Evolutionary conservation across 148 eudicot genomes (phyloP), one percentile per base, ranked within the genome.

Genomic region (Limonium bicolor): DNA sequence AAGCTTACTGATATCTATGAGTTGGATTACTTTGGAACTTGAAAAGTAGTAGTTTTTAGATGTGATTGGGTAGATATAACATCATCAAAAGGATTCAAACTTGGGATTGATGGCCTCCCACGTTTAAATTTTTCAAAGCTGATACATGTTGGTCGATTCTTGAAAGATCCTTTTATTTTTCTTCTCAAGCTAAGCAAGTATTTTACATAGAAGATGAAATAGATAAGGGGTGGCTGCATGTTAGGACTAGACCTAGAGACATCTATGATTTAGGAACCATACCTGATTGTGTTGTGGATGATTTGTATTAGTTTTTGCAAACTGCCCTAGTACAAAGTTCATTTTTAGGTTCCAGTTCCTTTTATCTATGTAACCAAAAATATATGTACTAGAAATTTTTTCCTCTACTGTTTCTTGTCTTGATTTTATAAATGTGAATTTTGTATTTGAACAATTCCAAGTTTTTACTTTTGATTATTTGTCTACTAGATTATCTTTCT

Each of bases 121-220:
- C 16, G 20, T 26, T 51, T 44, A 2, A 51, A 58, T 33, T 58
- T 50, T 14, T 21, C 48, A 0, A 40, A 58, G 13, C n/a, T 52
- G 31, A 46, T 62, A 46, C 62, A 50, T 31, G 44, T 48, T 4
- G 53, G 53, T 9, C 36, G 51, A 17, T 18, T 26, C 5, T 28
- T 56, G 21, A n/a, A 27, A 14, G 53, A 63, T 13, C 67, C 51
- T 2, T 62, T 62, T 50, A 16, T 55, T 3, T 62, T 62, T 21
- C 36, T 51, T 14, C 56, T 56, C 21, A 50, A 62, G 36, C 61
- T 22, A 1, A 48, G 41, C 31, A 39, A 55, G 18, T 33, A 48
- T 19, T 62, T 12, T 54, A 54, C 12, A 14, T 55, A 1, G 48
- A 55, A 14, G 51, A 62, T 55, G 60, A 54, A 11, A 14, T 27